Base-by-base conservation (phyloP, 805 yeast species). In the Metschnikowia chrysomelidarum region DNA sequence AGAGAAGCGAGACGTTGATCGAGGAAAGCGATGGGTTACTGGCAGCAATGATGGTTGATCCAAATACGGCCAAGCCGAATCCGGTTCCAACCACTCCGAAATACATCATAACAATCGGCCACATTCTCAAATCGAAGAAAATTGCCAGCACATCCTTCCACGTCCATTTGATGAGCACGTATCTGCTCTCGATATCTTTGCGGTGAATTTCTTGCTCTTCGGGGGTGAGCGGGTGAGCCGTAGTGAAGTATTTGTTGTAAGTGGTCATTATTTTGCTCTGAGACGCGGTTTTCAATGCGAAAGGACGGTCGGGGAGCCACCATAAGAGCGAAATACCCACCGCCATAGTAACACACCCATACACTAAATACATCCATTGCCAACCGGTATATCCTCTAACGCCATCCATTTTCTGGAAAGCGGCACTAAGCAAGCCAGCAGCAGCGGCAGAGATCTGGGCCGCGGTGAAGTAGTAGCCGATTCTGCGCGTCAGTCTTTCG, bases 71-170 rank as follows among this genome's bases (percentile, higher is more conserved):
- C 31, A 87, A 64, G 20, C 95, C 96, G 51, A 73, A 80, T 1
- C 96, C 96, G n/a, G 87, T 78, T 30, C 95, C 96, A 17, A 87
- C 95, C 14, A 84, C 95, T 13, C 95, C 96, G 56, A 87, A 87
- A 61, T 87, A 87, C 95, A 87, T 87, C 62, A 87, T 67, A 28
- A 85, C 67, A 40, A 87, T 59, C 1, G 95, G 93, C 89, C 89
- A 86, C 26, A 82, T 67, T 45, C 93, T 69, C 28, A 71, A 51
- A 54, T 87, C 95, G 20, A 67, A 49, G 15, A 84, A 46, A 25
- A 87, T 73, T 7, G 54, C 57, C 26, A 59, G 49, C 19, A 87
- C 65, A 41, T 85, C 91, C 24, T 57, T 64, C 67, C 76, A 64
- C 0, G 70, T 70, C 91, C 93, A 87, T 5, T 55, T 44, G 21